Evolutionary conservation across 768 basidiomycete genomes (phyloP).

Genomic region (Mycena leptocephala): DNA sequence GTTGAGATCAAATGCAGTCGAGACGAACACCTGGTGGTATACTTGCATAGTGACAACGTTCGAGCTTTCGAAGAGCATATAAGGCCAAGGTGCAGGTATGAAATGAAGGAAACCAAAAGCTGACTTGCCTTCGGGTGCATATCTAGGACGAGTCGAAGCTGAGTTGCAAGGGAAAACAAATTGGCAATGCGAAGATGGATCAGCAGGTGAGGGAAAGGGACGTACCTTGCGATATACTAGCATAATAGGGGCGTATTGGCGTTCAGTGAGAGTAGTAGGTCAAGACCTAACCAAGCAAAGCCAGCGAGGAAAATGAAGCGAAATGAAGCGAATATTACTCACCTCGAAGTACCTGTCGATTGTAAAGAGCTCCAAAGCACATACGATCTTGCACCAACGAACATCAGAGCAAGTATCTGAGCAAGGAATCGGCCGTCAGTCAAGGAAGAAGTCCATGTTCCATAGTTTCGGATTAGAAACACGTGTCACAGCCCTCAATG

Average conservation of each 20-base stretch:
- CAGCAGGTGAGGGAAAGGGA: background rate
- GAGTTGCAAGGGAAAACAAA: background rate
- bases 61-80: no score
- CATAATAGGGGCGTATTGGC: background rate
- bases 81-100: no score
- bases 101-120: background rate
- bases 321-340: background rate
- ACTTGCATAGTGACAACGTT: no score
- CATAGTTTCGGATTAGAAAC: background rate
- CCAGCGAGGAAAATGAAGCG: background rate
- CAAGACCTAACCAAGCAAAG: background rate
- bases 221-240: background rate
- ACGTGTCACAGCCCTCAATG: background rate
- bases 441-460: background rate
- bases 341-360: background rate
- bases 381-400: background rate
- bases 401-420: background rate
- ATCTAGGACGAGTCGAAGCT: background rate
- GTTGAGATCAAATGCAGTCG: no score
- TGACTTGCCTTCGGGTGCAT: background rate
- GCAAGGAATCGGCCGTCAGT: background rate
- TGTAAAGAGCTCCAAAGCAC: background rate
- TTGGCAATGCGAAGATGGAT: background rate
- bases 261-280: background rate
- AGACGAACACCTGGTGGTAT: no score